Evolutionary conservation across 768 basidiomycete genomes (phyloP).

Genomic region (Cystobasidium tubakii): DNA sequence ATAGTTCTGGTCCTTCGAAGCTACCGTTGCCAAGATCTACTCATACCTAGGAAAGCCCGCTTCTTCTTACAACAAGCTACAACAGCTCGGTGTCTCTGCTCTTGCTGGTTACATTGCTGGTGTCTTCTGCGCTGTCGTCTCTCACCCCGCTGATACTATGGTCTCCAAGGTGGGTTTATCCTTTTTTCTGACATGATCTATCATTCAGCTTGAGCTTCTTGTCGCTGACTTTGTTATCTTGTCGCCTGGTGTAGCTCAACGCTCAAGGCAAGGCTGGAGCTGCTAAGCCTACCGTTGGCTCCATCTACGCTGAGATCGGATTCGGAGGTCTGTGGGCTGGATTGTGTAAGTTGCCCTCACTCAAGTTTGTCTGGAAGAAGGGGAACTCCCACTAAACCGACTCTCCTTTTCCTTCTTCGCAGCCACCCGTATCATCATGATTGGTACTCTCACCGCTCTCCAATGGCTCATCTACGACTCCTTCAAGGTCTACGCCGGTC

Average conservation of each 20-base stretch:
- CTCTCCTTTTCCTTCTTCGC: background rate
- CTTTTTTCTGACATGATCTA: no score
- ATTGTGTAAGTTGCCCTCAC: slow-evolving; percentile 58
- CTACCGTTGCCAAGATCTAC: slow-evolving; percentile 46
- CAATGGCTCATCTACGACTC: slow-evolving; percentile 66
- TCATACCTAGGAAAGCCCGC: slow-evolving; percentile 42
- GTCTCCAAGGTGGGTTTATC: slow-evolving; percentile 37
- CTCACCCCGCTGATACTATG: slow-evolving; percentile 46
- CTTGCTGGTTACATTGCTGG: slow-evolving; percentile 46
- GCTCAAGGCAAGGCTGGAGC: slow-evolving; percentile 42
- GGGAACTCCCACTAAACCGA: background rate
- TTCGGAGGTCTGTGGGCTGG: slow-evolving; percentile 53
- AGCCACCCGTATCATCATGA: slow-evolving; percentile 52
- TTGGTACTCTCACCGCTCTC: slow-evolving; percentile 55
- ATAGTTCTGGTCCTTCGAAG: slow-evolving; percentile 45
- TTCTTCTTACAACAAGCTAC: slow-evolving; percentile 45
- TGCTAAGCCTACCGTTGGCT: slow-evolving; percentile 43
- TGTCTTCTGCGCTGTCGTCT: slow-evolving; percentile 45
- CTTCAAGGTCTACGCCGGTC: slow-evolving; percentile 57
- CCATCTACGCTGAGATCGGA: slow-evolving; percentile 45
- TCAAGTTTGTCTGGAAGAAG: background rate
- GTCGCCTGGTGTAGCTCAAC: slow-evolving; percentile 41
- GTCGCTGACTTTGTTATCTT: background rate
- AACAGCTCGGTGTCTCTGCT: slow-evolving; percentile 47
- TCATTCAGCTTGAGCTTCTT: no score